Evolutionary conservation across 345 rosid species (phyloP).

Genomic region (Acer yangbiense): DNA sequence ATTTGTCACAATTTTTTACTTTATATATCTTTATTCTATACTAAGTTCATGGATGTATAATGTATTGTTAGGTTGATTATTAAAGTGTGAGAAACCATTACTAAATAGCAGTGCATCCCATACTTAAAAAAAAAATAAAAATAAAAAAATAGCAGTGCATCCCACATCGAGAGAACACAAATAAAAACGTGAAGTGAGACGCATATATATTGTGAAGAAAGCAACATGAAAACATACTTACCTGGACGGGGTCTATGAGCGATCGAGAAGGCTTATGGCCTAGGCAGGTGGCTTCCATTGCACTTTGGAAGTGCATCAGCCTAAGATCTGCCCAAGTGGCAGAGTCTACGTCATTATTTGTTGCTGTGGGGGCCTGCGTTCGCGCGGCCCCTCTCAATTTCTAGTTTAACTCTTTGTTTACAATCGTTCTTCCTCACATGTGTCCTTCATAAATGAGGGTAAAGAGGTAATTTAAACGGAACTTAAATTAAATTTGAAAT

Average conservation of each 20-base stretch:
- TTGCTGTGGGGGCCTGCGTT: background rate
- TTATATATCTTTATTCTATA: no score
- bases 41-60: no score
- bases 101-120: no score
- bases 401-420: no score
- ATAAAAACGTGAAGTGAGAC: background rate
- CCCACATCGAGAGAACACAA: background rate
- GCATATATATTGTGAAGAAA: background rate
- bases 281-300: conserved; percentile 16
- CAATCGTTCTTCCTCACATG: no score
- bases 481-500: no score
- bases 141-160: background rate
- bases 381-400: background rate
- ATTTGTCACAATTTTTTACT: no score
- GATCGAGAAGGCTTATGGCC: conserved; percentile 20
- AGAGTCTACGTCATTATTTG: no score
- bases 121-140: background rate
- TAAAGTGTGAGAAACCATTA: no score
- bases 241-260: conserved; percentile 17
- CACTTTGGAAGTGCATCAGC: background rate
- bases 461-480: no score
- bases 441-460: no score
- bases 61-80: no score
- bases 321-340: conserved; percentile 18
- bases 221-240: background rate